Base-by-base conservation (phyloP, 768 basidiomycete genomes). In the Lactarius psammicola region DNA sequence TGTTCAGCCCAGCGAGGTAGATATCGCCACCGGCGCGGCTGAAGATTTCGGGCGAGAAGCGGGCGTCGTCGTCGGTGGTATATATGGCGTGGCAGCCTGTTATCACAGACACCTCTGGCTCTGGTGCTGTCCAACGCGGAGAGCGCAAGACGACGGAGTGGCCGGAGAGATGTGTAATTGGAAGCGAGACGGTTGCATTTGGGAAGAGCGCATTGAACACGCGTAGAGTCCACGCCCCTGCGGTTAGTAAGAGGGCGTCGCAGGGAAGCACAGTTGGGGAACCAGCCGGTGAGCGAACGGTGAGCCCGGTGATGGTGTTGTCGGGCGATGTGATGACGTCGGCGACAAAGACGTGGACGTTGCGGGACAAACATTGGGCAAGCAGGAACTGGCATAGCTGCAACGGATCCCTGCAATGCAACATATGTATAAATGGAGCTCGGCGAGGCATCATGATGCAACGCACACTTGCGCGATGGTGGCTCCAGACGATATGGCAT, bases 181-280 rank as follows among this genome's bases (percentile, higher is more conserved):
- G 70, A 17, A 75, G 75, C 28, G 71, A 68, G 54, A 70, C 65
- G 55, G 62, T 68, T 42, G 75, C 74, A 56, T 71, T 67, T 13
- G 75, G 73, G 71, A 76, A 75, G 20, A 76, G 75, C 59, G 74
- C 68, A 26, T 60, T n/a, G 70, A 73, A 75, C 28, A 74, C 77
- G 56, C 68, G 70, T 4, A 76, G 75, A 18, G 76, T 75, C 77
- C 78, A 79, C 51, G 76, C 75, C 0, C 78, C 78, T 6, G 77
- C 76, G 13, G 78, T 71, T 67, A 80, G 63, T 31, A 78, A 66
- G 62, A 80, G 65, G 38, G 66, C 73, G 56, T 74, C 72, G 68
- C 74, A 74, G 15, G 72, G 69, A 46, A 79, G 51, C 60, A 71
- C 68, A 56, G 68, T 51, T 17, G 44, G 42, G 18, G 60, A 33